A percentile compares a stretch with the other conserved stretches of the same genome.
These are phyloP conservation scores for Coemansia sp. DNA, from an alignment of 192 early-diverging fungal species.

Conservation along the genomic window DNA sequence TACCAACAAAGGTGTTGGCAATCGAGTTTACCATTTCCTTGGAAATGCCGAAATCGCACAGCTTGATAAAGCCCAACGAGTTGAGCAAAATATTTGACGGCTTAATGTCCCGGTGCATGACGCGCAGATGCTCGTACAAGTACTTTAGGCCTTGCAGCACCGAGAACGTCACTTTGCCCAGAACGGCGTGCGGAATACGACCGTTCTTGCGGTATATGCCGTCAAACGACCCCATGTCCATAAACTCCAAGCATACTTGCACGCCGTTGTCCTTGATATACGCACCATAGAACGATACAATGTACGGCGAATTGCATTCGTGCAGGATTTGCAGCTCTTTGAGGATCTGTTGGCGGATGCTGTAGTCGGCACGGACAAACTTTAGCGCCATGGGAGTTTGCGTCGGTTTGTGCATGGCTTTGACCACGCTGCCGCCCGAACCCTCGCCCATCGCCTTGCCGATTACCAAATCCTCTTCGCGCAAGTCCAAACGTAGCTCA, in stretches of 20 bases:
- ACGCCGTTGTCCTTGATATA: conserved; percentile 81
- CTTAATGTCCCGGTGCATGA: conserved; percentile 94
- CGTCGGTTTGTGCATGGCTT: conserved; percentile 84
- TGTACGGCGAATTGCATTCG: conserved; percentile 91
- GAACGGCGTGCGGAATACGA: conserved; percentile 82
- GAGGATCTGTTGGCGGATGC: conserved; percentile 83
- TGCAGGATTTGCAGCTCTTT: conserved; percentile 95
- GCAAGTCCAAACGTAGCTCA: conserved; percentile 71
- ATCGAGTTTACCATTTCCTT: conserved; percentile 82
- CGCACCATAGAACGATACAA: conserved; percentile 96
- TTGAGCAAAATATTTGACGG: conserved; percentile 87
- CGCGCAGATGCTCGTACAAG: conserved; percentile 82
- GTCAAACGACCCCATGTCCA: conserved; percentile 93
- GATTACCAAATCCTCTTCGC: conserved; percentile 76
- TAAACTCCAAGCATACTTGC: conserved; percentile 97
- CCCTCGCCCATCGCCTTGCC: conserved; percentile 87
- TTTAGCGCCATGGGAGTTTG: conserved; percentile 92
- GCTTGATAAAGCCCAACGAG: conserved; percentile 74
- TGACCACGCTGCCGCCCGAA: conserved; percentile 85
- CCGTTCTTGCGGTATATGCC: conserved; percentile 89
- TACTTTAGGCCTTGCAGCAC: conserved; percentile 77
- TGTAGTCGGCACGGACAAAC: conserved; percentile 65
- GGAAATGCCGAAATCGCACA: conserved; percentile 90
- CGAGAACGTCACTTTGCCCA: conserved; percentile 80
- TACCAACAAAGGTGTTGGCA: conserved; percentile 84